Evolutionary conservation across 768 basidiomycete species (phyloP).

Genomic region (Megacollybia marginata): DNA sequence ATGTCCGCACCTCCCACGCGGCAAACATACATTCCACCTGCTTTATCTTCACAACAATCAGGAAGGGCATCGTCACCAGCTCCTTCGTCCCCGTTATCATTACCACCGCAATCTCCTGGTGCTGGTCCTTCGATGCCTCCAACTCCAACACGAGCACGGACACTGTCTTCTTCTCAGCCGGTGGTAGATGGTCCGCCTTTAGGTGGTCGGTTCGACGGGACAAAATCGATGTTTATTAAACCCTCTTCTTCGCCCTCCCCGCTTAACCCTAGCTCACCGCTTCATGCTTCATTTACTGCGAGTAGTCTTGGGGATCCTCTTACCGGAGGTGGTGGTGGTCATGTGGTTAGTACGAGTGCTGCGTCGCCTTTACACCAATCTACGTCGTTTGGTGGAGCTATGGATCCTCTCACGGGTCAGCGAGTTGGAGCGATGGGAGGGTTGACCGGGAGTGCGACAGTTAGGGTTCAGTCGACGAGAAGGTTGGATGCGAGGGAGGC

Average conservation of each 20-base stretch:
- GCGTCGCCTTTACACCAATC: no score
- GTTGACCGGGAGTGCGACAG: slow-evolving; percentile 1
- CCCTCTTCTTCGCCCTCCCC: slow-evolving; percentile 27
- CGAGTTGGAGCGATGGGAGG: slow-evolving; percentile 2
- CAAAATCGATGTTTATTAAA: slow-evolving; percentile 75
- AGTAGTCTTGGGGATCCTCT: slow-evolving; percentile 20
- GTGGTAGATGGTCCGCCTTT: slow-evolving; percentile 40
- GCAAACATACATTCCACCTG: no score
- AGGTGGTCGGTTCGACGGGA: slow-evolving; percentile 66
- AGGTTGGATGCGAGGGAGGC: slow-evolving; percentile 80
- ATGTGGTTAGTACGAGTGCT: no score
- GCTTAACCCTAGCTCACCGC: slow-evolving; percentile 16
- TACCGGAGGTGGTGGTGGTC: not conserved
- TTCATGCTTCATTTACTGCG: slow-evolving; percentile 21
- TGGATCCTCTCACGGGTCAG: no score
- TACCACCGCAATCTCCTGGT: slow-evolving; percentile 27
- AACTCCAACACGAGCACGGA: slow-evolving; percentile 18
- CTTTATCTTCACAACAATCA: not conserved
- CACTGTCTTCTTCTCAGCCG: slow-evolving; percentile 12
- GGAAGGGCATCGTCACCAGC: not conserved
- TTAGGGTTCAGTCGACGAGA: slow-evolving; percentile 64
- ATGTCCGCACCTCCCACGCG: no score
- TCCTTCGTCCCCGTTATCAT: slow-evolving; percentile 1
- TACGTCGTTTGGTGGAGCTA: no score
- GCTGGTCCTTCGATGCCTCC: slow-evolving; percentile 46